Percentiles rank a stretch among this genome's conserved stretches.
phyloP scores from a whole-genome alignment of 495 filamentous ascomycete species.

The Saxophila tyrrhenica region DNA sequence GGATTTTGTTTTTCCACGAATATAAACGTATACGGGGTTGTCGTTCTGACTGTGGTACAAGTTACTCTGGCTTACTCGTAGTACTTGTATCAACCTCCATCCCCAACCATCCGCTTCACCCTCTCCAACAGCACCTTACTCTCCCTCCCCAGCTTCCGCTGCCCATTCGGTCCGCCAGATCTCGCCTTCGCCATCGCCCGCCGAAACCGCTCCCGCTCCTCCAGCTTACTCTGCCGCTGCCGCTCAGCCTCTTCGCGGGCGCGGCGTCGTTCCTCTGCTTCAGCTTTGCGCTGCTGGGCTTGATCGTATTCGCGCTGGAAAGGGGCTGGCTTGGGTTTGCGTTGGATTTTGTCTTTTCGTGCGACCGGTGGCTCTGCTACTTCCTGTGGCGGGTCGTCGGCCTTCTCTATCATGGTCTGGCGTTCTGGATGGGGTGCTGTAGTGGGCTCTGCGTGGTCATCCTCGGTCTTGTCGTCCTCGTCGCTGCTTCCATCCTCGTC shows the following conservation, averaged over 20 bases:
- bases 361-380: constrained; percentile 16
- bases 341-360: constrained; percentile 18
- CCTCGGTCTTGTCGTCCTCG: not conserved
- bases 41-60: too few species aligned
- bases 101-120: constrained; percentile 56
- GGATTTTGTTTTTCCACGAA: too few species aligned
- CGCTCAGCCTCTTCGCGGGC: constrained; percentile 25
- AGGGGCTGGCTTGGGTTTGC: constrained; percentile 48
- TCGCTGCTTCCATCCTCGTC: not conserved
- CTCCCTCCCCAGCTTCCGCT: constrained; percentile 74
- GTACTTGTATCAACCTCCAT: not conserved
- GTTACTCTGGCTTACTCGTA: too few species aligned
- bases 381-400: not conserved
- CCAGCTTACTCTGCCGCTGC: constrained; percentile 42
- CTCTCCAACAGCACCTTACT: constrained; percentile 72
- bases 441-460: not conserved
- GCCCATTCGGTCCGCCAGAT: constrained; percentile 61
- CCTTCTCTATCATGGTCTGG: constrained; percentile 10
- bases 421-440: constrained; percentile 15
- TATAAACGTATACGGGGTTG: too few species aligned
- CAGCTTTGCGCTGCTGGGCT: constrained; percentile 53
- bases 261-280: constrained; percentile 47
- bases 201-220: constrained; percentile 27
- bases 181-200: constrained; percentile 54
- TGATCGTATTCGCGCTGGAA: constrained; percentile 65